phyloP scores from a whole-genome alignment of 192 early-diverging fungal genomes.

The Coemansia sp. region DNA sequence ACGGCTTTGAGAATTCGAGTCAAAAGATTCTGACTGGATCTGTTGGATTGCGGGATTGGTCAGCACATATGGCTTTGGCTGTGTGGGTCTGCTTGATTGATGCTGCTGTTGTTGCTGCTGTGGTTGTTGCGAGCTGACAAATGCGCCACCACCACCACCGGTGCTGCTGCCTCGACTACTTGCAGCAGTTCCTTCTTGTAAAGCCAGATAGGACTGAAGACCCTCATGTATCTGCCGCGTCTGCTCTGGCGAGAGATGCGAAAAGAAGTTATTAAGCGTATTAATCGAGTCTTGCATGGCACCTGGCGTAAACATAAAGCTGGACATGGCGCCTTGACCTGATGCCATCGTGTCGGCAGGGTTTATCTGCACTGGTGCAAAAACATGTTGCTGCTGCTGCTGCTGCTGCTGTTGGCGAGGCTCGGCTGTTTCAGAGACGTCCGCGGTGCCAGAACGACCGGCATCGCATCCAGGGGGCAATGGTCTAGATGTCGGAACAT shows the following conservation, averaged over 20 bases:
- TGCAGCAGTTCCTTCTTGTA: conserved; percentile 18
- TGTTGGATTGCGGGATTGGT: conserved; percentile 28
- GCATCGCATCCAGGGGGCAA: background rate
- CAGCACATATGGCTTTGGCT: conserved; percentile 11
- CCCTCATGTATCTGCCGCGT: conserved; percentile 42
- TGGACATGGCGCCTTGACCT: conserved; percentile 8
- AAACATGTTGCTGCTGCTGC: conserved; percentile 7
- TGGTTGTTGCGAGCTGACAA: background rate
- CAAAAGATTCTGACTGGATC: conserved; percentile 24
- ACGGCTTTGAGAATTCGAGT: conserved; percentile 12
- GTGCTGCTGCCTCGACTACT: background rate
- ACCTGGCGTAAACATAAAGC: conserved; percentile 37
- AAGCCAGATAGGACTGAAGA: conserved; percentile 28
- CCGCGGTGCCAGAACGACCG: too few species aligned
- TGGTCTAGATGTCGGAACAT: background rate
- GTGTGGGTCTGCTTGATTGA: background rate
- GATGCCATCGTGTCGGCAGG: background rate
- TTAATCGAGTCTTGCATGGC: conserved; percentile 45
- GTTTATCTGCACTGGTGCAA: background rate
- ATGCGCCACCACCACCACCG: background rate
- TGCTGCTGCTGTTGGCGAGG: background rate
- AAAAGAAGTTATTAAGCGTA: conserved; percentile 43
- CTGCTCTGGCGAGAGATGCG: conserved; percentile 48
- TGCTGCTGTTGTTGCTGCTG: conserved; percentile 8
- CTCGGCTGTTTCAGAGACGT: background rate